Conservation (phyloP, 306 rosid genomes). For the Prinsepia uniflora region DNA sequence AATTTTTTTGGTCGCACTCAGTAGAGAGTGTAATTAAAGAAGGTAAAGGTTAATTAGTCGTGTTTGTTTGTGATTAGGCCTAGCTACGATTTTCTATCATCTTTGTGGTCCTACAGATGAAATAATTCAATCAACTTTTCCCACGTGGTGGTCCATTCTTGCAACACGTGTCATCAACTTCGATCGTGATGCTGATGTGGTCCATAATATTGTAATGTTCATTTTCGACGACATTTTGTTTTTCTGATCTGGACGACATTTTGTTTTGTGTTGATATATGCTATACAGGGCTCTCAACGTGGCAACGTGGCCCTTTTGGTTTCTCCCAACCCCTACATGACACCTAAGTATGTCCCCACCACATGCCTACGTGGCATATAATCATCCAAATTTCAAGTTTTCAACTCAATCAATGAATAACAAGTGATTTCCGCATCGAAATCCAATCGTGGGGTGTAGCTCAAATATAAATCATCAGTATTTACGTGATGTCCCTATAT, state of each 20-base stretch:
- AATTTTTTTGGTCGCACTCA: slow-evolving; percentile 10
- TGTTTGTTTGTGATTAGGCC: slow-evolving; percentile 35
- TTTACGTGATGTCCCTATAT: no score
- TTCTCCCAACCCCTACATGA: not conserved
- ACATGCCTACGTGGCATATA: not conserved
- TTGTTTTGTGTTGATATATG: not conserved
- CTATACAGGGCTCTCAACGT: not conserved
- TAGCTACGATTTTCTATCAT: slow-evolving; percentile 17
- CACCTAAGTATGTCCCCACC: not conserved
- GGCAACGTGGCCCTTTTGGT: not conserved
- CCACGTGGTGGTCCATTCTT: slow-evolving; percentile 35
- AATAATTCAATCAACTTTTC: slow-evolving; percentile 40
- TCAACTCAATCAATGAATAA: not conserved
- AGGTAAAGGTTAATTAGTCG: slow-evolving; percentile 23
- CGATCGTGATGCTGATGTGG: slow-evolving; percentile 27
- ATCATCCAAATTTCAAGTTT: not conserved
- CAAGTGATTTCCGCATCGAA: no score
- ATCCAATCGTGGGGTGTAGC: no score
- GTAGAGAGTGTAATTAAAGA: slow-evolving; percentile 1
- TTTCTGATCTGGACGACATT: not conserved
- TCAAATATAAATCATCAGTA: no score
- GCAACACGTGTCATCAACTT: slow-evolving; percentile 36
- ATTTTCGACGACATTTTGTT: not conserved
- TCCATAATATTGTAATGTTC: slow-evolving; percentile 26
- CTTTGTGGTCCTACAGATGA: slow-evolving; percentile 33